Conservation (phyloP, 2,329 filamentous ascomycete genomes). For the Fusarium torreyae region DNA sequence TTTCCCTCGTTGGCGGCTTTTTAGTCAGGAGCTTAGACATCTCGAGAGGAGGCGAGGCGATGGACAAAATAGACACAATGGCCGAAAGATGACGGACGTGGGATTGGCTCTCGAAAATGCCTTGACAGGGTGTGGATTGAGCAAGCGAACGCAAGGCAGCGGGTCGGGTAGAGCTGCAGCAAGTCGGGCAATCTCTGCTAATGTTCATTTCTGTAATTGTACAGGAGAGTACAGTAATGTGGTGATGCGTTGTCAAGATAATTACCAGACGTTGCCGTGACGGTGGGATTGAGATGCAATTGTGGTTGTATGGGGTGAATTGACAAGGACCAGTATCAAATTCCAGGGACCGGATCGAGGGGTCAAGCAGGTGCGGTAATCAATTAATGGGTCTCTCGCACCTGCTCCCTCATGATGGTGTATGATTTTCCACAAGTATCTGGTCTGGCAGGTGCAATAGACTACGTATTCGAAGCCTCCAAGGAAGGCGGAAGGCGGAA, state of each 20-base stretch:
- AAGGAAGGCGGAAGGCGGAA: conserved; percentile 6
- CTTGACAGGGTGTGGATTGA: conserved; percentile 40
- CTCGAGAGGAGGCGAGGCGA: conserved; percentile 25
- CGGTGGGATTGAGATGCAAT: conserved; percentile 44
- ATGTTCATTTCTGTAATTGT: conserved; percentile 29
- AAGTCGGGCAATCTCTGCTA: conserved; percentile 49
- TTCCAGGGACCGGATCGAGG: conserved; percentile 43
- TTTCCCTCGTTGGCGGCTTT: conserved; percentile 41
- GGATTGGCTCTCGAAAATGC: conserved; percentile 38
- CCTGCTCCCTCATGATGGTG: conserved; percentile 32
- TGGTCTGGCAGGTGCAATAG: conserved; percentile 22
- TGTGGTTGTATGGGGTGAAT: conserved; percentile 26
- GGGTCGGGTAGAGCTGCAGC: conserved; percentile 53
- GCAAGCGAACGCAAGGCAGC: conserved; percentile 46
- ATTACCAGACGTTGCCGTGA: conserved; percentile 54
- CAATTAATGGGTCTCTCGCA: conserved; percentile 25
- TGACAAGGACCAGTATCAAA: conserved; percentile 30
- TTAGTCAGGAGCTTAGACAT: conserved; percentile 32
- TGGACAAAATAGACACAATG: conserved; percentile 38
- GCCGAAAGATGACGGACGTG: conserved; percentile 23
- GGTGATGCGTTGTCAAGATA: conserved; percentile 68
- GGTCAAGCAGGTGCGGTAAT: conserved; percentile 20
- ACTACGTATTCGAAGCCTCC: conserved; percentile 27
- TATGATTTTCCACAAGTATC: conserved; percentile 24
- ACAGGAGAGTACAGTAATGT: conserved; percentile 47